Base-by-base conservation (phyloP, 805 yeast species). In the Wickerhamiella azyma region DNA sequence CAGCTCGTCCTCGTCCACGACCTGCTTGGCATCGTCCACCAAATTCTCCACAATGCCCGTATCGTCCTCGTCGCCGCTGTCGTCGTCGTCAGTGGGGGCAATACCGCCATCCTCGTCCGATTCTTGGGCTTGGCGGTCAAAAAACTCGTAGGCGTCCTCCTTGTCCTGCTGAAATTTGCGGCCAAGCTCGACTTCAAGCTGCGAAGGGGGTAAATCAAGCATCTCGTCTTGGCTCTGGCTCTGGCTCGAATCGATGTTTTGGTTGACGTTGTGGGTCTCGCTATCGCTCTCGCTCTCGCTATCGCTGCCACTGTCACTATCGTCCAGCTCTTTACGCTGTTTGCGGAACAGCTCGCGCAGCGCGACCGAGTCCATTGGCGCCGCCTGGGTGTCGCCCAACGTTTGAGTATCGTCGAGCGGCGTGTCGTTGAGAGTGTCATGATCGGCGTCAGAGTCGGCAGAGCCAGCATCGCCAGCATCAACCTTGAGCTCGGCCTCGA, bases 61-160 rank as follows among this genome's bases (percentile, higher is more conserved):
- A 9, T 49, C 40, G 17, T 45, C 42, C 8, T 48, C 51, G 4
- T 30, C 38, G 39, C 30, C 28, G 45, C 41, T 46, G 10, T 39
- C 41, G 36, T 40, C 36, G 17, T 17, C 28, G 17, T 42, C 49
- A 5, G 33, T 30, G 33, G n/a, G 16, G 9, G 30, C 30, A 13
- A 30, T 13, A 2, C 16, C 33, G 13, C 35, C 53, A 9, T 46
- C 46, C 32, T 46, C 50, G 26, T 39, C 32, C 28, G 41, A 11
- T 43, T 42, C 45, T n/a, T 36, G 39, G 9, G 45, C 45, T 14
- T 42, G 45, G 17, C 33, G 33, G 24, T 42, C 45, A 8, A 42
- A 36, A 28, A 36, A 17, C 30, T 42, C 35, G 14, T 30, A 32
- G 11, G 30, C 30, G 14, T 26, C 18, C 8, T 42, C 45, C 5